Base-by-base conservation (phyloP, 1,139 yeast genomes). In the Suzukiozyma palmioleophila region DNA sequence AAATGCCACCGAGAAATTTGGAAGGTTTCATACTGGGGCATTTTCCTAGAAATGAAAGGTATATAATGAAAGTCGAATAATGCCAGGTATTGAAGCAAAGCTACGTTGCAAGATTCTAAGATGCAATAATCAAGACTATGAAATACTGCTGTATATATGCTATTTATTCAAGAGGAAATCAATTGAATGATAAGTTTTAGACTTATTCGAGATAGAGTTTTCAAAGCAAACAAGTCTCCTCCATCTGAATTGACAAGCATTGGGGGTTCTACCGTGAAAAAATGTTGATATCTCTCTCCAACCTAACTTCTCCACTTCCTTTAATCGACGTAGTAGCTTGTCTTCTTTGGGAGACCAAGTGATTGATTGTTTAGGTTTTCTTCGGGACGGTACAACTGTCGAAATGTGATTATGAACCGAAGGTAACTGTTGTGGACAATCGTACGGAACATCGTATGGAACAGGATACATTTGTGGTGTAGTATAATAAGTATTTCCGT, bases 161-260 rank as follows among this genome's bases (percentile, higher is more conserved):
- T 10, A 13, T 29, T 26, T 37, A 26, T 40, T 40, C 30, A 42
- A 35, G n/a, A 42, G 38, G 26, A 33, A 42, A 22, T 38, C 26
- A 15, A 42, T 42, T 13, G 39, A 40, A 30, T 35, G 43, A 11
- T 8, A 26, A 10, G 36, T 31, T 26, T 32, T 32, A 25, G 29
- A 21, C 25, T 26, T 36, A 6, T 24, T 13, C 7, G 25, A 10
- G 26, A 30, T 39, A 8, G 39, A 34, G 35, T 51, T 48, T 11
- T 56, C 55, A 10, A 66, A 65, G 42, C 63, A 56, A 11, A 68
- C 64, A 28, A 69, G 60, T 40, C 75, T 54, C 48, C 75, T 61
- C 75, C 75, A 69, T 43, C 75, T 59, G 47, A 69, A 69, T 51
- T 69, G 75, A 44, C 75, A 69, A 6, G 75, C 75, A 50, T 69